Percentiles rank a stretch among this genome's conserved stretches.
phyloP scores from a whole-genome alignment of 2,329 filamentous ascomycete genomes.

The Hypoxylon sp. region DNA sequence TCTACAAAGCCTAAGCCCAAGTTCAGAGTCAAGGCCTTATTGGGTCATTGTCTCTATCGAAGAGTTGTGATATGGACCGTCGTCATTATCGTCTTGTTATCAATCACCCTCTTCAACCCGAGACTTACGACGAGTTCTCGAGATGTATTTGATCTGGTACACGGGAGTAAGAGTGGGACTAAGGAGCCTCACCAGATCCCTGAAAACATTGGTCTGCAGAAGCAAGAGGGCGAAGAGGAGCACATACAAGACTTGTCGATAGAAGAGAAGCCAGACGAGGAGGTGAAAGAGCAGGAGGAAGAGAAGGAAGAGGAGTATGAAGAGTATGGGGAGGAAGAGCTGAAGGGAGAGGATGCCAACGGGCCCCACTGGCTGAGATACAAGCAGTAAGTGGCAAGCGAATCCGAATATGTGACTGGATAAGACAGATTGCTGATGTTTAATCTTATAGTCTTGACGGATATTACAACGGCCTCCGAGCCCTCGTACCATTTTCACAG shows the following conservation, averaged over 20 bases:
- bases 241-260: slow-evolving; percentile 15
- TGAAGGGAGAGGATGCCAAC: slow-evolving; percentile 39
- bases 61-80: slow-evolving; percentile 65
- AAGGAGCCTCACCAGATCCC: slow-evolving; percentile 23
- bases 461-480: slow-evolving; percentile 83
- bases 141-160: slow-evolving; percentile 51
- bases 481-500: slow-evolving; percentile 71
- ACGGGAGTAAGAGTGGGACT: slow-evolving; percentile 42
- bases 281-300: slow-evolving; percentile 28
- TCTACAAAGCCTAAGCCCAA: slow-evolving; percentile 54
- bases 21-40: slow-evolving; percentile 59
- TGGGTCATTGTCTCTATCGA: slow-evolving; percentile 67
- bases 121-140: slow-evolving; percentile 42
- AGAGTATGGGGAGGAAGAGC: no score
- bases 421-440: slow-evolving; percentile 32
- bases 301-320: slow-evolving; percentile 46
- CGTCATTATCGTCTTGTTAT: slow-evolving; percentile 58
- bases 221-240: slow-evolving; percentile 35
- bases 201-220: slow-evolving; percentile 39
- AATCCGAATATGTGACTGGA: neutral
- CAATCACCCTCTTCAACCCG: slow-evolving; percentile 57
- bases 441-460: slow-evolving; percentile 73
- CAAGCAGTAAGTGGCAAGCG: slow-evolving; percentile 57
- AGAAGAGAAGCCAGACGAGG: slow-evolving; percentile 25
- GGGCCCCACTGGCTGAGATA: slow-evolving; percentile 57